Evolutionary conservation across 345 rosid species (phyloP).

Genomic region (Litchi chinensis): DNA sequence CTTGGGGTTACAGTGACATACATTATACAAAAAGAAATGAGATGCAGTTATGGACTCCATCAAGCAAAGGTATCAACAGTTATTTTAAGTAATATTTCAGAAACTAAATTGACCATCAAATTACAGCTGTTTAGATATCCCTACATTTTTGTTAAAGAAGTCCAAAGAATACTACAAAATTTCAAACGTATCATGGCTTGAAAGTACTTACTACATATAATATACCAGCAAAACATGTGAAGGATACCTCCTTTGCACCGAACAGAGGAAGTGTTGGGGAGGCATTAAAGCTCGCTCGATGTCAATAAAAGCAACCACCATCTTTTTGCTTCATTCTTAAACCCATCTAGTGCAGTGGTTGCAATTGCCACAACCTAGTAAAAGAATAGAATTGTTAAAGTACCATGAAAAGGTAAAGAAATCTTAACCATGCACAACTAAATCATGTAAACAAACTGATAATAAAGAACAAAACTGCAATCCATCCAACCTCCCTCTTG

Average conservation of each 20-base stretch:
- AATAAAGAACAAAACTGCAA: background rate
- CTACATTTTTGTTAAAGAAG: background rate
- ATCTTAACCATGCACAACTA: constrained; percentile 2
- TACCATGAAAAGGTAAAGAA: background rate
- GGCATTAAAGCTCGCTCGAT: constrained; percentile 89
- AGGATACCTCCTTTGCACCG: constrained; percentile 72
- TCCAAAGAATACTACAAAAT: background rate
- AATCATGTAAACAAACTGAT: background rate
- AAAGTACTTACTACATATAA: background rate
- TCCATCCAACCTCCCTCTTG: constrained; percentile 71
- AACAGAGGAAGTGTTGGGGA: constrained; percentile 81
- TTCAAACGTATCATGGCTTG: background rate
- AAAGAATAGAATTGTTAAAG: constrained; percentile 5
- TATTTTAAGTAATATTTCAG: background rate
- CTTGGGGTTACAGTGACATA: too few relatives aligned
- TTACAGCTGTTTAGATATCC: background rate
- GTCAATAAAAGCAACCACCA: constrained; percentile 81
- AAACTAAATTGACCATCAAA: background rate
- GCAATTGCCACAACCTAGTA: constrained; percentile 72
- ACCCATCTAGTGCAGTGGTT: constrained; percentile 71
- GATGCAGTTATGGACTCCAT: background rate
- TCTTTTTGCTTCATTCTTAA: constrained; percentile 79
- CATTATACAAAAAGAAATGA: too few relatives aligned
- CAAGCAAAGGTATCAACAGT: background rate
- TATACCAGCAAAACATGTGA: constrained; percentile 5